Percentiles rank a stretch among this genome's conserved stretches.
Evolutionary conservation across 331 rosid genomes (phyloP).

Genomic region (Acacia pycnantha): DNA sequence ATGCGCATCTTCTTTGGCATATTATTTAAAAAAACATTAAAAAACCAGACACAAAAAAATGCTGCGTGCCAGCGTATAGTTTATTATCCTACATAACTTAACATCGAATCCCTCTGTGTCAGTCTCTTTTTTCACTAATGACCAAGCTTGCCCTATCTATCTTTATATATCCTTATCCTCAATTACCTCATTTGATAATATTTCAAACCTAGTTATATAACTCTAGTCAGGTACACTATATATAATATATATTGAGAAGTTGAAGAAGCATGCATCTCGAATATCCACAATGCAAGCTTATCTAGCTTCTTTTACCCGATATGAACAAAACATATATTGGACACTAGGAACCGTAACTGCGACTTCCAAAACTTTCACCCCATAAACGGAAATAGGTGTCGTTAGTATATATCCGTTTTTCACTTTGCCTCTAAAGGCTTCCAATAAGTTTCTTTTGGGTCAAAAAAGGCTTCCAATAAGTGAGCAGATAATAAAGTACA

Average conservation of each 20-base stretch:
- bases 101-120: slow-evolving; percentile 9
- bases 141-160: not conserved
- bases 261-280: not conserved
- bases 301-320: slow-evolving; percentile 26
- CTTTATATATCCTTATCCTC: slow-evolving; percentile 65
- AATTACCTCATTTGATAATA: slow-evolving; percentile 9
- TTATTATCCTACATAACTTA: not conserved
- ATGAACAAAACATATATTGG: not conserved
- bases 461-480: slow-evolving; percentile 7
- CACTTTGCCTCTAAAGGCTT: slow-evolving; percentile 14
- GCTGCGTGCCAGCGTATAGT: too few relatives aligned
- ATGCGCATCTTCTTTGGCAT: slow-evolving; percentile 40
- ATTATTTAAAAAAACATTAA: not conserved
- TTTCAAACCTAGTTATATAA: not conserved
- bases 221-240: slow-evolving; percentile 3
- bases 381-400: not conserved
- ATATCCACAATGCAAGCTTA: not conserved
- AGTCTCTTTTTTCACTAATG: slow-evolving; percentile 2
- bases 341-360: not conserved
- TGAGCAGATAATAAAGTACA: not conserved
- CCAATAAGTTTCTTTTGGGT: not conserved
- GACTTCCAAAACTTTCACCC: not conserved
- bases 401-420: not conserved
- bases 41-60: too few relatives aligned
- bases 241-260: not conserved